Base-by-base conservation (phyloP, 1,139 yeast genomes). In the Pichia sp. region DNA sequence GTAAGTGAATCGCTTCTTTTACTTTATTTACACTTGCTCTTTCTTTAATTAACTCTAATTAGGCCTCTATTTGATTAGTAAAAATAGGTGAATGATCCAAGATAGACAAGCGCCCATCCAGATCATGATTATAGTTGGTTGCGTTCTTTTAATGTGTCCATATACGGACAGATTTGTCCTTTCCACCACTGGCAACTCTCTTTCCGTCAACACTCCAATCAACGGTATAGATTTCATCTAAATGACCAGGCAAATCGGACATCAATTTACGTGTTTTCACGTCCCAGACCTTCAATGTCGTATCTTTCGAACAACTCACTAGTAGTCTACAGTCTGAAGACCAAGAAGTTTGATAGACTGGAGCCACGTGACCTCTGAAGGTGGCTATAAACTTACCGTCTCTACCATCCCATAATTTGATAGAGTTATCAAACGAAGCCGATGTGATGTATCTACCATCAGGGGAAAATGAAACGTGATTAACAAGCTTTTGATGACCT, bases 301-400 rank as follows among this genome's bases (percentile, higher is more conserved):
- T 90, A 62, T 92, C 99, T 63, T 92, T 92, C 27, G 97, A 88
- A 60, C 95, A 85, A 59, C 95, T 84, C 6, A 90, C 98, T 47
- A 92, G 69, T 40, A 92, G 69, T 52, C 98, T 72, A 62, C 92
- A 85, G 61, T 92, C 99, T 2, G 96, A 83, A 3, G 97, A 87
- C 99, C 99, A 92, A 0, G 97, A 88, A n/a, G 95, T 88, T 66
- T 90, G 97, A 62, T 92, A 92, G 0, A 92, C 98, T 3, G 97
- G 88, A 0, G 97, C 97, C 49, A 92, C 99, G 62, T 92, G 98
- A 3, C 98, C 98, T 53, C 98, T 73, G 57, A 94, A 79, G 0
- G 97, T 88, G 5, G 95, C 80, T 38, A 92, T 66, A 55, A 90
- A 92, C 45, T 85, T 85, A 36, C 98, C 98, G 49, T 85, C 84